Conservation (phyloP, 768 basidiomycete genomes). For the Russula vinacea region DNA sequence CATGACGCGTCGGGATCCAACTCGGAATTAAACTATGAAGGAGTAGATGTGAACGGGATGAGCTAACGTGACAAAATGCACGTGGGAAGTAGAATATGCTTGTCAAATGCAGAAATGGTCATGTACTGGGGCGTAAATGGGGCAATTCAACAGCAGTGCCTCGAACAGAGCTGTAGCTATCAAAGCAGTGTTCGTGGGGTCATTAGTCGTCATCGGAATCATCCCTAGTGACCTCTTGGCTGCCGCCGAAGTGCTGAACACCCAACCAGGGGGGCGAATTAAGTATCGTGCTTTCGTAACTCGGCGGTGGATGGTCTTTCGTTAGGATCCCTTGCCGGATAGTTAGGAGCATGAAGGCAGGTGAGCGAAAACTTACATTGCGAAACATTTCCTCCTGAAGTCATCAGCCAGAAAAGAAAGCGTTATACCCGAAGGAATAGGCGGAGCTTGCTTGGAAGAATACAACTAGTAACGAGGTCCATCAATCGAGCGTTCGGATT, state of each 20-base stretch:
- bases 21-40: slow-evolving; percentile 22
- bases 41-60: slow-evolving; percentile 23
- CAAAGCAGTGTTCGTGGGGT: slow-evolving; percentile 19
- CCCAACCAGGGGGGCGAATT: slow-evolving; percentile 66
- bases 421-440: slow-evolving; percentile 79
- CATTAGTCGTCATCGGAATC: slow-evolving; percentile 29
- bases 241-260: slow-evolving; percentile 58
- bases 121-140: slow-evolving; percentile 15
- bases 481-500: slow-evolving; percentile 5
- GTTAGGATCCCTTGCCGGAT: slow-evolving; percentile 68
- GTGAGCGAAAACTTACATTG: slow-evolving; percentile 56
- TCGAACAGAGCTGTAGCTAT: slow-evolving; percentile 13
- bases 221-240: slow-evolving; percentile 14
- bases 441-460: slow-evolving; percentile 79
- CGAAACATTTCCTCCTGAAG: slow-evolving; percentile 86
- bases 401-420: slow-evolving; percentile 76
- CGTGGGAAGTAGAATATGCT: slow-evolving; percentile 26
- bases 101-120: slow-evolving; percentile 28
- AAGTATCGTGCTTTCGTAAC: slow-evolving; percentile 79
- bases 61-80: slow-evolving; percentile 28
- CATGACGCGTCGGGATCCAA: slow-evolving; percentile 8
- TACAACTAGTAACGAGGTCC: slow-evolving; percentile 61
- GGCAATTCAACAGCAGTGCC: slow-evolving; percentile 11
- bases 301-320: slow-evolving; percentile 78
- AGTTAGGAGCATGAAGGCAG: background rate